Base-by-base conservation (phyloP, 257 asterid genomes). In the Salvia miltiorrhiza region DNA sequence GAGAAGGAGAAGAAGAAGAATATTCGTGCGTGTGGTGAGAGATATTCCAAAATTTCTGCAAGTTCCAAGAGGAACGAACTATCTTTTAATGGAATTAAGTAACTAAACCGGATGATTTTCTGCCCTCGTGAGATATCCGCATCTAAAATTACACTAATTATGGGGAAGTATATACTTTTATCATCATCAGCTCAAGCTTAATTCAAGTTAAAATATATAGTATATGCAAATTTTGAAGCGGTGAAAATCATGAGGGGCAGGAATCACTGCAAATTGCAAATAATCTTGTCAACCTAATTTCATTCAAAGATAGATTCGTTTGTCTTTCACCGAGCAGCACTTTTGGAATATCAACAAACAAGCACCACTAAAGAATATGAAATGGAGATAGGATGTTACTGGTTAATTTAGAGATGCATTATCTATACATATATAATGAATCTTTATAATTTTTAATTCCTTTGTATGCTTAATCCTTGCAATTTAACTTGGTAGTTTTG, bases 401-500 rank as follows among this genome's bases (percentile, higher is more conserved):
- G 35, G 4, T n/a, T n/a, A n/a, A n/a, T n/a, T n/a, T n/a, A n/a
- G n/a, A n/a, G n/a, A n/a, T n/a, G 35, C 3, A 6, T 9, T 45
- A 44, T 16, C 5, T 13, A 1, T 45, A n/a, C 21, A 14, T 23
- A 1, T 11, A 1, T 9, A 9, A 49, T 20, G 57, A 14, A 23
- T 52, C 1, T 12, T 26, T 5, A 5, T 24, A 14, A 11, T 11
- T 40, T 40, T 13, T 14, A 11, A 11, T 47, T 40, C 17, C 17
- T 7, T 54, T 2, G 0, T 16, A 1, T 37, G 47, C 7, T 59
- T 58, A 65, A 70, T 61, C 6, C 61, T 20, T 79, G 76, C 9
- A 47, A 63, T 74, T 70, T 28, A 52, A 43, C 59, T 68, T 79
- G 77, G 47, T 79, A 91, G 97, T 80, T 87, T 77, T 91, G 97